Evolutionary conservation across 176 grass and related monocot genomes (phyloP), one percentile per base, ranked within the genome.

Genomic region (Lolium multiflorum): DNA sequence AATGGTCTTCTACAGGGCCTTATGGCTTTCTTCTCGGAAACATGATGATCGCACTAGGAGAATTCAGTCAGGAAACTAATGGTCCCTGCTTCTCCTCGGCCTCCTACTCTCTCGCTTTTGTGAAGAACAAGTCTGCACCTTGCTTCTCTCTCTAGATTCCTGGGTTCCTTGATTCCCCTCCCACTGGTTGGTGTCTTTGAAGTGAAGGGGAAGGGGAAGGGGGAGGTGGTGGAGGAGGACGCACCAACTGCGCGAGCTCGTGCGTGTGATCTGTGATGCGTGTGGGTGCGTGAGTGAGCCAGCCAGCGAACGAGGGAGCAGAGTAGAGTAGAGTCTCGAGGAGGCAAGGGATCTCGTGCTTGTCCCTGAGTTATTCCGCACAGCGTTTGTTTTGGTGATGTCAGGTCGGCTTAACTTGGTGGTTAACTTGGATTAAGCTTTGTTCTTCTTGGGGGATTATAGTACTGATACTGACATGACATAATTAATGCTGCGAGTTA

Each of bases 281-380:
- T 76, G 73, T 35, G 71, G 72, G 44, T 51, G 44, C 25, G 43
- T 11, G n/a, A 48, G 70, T 18, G 14, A 21, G 61, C 47, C 12
- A 54, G 51, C 51, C 4, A 51, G 21, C 12, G 21, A 50, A 20
- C 6, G 38, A 25, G 61, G 35, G 38, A 25, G 49, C 18, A 20
- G 57, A 21, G 57, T 3, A 10, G 65, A 61, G 76, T 61, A 71
- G 89, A 84, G 85, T 88, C 85, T 51, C 71, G 77, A 62, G 82
- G 77, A 91, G 85, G 89, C 77, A 91, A 91, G 86, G 82, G 85
- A 91, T 88, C 85, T 91, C 57, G 61, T 20, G 80, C 73, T 50
- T 26, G 5, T 18, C 37, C 41, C 65, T 8, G 76, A 87, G 87
- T 87, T 91, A 86, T 84, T 80, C 47, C 2, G 64, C 82, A 57